A percentile compares a stretch with the other conserved stretches of the same genome.
Conservation (phyloP, 225 moss, liverwort and hornwort genomes). For the Polytrichum formosum region DNA sequence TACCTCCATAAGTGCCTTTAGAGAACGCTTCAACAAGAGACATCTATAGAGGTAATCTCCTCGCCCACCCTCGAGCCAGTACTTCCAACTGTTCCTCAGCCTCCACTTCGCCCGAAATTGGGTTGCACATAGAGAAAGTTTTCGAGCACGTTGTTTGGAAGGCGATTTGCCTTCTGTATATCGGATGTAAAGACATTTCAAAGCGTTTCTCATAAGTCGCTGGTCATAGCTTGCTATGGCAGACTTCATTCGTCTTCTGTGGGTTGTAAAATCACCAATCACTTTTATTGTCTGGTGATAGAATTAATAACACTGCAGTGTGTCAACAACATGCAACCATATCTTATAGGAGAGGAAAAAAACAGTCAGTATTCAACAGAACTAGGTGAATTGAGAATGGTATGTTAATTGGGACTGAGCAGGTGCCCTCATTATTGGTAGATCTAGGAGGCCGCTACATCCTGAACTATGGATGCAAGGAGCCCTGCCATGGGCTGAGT, state of each 20-base stretch:
- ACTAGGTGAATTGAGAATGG: too few relatives aligned
- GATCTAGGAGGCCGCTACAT: too few relatives aligned
- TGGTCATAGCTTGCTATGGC: slow-evolving; percentile 17
- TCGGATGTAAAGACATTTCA: slow-evolving; percentile 26
- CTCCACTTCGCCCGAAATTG: slow-evolving; percentile 25
- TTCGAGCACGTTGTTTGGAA: slow-evolving; percentile 16
- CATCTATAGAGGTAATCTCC: slow-evolving; percentile 17
- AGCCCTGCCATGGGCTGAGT: too few relatives aligned
- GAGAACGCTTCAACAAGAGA: slow-evolving; percentile 21
- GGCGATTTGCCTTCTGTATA: slow-evolving; percentile 15
- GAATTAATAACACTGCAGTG: neutral
- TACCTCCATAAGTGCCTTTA: slow-evolving; percentile 28
- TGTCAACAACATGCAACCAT: neutral
- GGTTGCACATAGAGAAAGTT: slow-evolving; percentile 16
- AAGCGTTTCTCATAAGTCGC: slow-evolving; percentile 15
- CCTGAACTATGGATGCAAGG: too few relatives aligned
- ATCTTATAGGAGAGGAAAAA: neutral
- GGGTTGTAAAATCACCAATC: neutral
- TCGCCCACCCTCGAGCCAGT: slow-evolving; percentile 27
- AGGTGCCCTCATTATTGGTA: too few relatives aligned
- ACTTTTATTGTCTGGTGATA: neutral
- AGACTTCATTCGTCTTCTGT: slow-evolving; percentile 18
- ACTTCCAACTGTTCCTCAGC: slow-evolving; percentile 24
- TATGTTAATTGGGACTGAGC: too few relatives aligned
- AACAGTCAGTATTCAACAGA: too few relatives aligned